Evolutionary conservation across 352 stramenopile genomes (phyloP), one percentile per base, ranked within the genome.

Genomic region (Globisporangium mamillatum): DNA sequence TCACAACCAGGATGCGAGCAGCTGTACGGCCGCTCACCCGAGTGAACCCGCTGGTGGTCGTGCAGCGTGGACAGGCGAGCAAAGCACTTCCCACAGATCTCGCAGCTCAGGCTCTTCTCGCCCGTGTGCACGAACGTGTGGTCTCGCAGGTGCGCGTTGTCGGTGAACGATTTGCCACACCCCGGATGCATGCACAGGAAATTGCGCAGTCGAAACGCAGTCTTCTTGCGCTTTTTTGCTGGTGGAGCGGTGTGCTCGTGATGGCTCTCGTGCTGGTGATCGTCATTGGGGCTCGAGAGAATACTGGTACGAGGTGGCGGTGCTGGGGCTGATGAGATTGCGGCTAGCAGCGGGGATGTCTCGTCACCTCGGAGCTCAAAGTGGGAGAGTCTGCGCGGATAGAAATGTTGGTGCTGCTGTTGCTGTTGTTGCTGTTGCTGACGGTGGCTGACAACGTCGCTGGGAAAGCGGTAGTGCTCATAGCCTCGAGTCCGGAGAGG

Each of bases 121-220:
- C 82, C 80, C 38, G 81, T 89, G 70, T 91, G 82, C n/a, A 91
- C 82, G 41, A 89, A 82, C 36, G 79, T 91, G 70, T 91, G 82
- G 65, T 91, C 81, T 63, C 81, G 71, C 57, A 90, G 69, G 53
- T 91, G 81, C 41, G 82, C 82, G 64, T 84, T 91, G 71, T 90
- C 81, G 18, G 79, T 79, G 64, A 91, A 91, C 25, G 81, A 86
- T 68, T 91, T 91, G 57, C 78, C 81, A 60, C 82, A 91, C 18
- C 76, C 77, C 62, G 81, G 81, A 61, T 91, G 79, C 65, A 86
- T 86, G 55, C 82, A 90, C 22, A 88, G 69, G 29, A 91, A 91
- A 50, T 90, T 91, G 57, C 81, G 81, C 67, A 91, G 79, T 9
- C 82, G 82, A 63, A 82, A 72, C 3, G 78, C 71, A 14, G 74